phyloP scores from a whole-genome alignment of 164 flowering plant species.

The Nymphaea colorata region DNA sequence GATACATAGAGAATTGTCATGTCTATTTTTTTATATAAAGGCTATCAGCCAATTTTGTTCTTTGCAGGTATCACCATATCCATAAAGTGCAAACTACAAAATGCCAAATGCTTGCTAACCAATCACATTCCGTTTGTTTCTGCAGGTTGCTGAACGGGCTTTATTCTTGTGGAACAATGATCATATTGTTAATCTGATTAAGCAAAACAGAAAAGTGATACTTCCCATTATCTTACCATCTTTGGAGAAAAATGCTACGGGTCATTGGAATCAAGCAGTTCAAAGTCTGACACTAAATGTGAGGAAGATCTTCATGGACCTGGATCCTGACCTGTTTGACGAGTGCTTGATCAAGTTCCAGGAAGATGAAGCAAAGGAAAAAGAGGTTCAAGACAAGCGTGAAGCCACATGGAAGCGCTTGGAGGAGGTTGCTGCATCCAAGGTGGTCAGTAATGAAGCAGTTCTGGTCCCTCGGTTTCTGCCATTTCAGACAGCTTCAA shows the following conservation, averaged over 20 bases:
- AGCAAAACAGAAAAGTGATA: constrained; percentile 50
- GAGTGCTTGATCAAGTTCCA: constrained; percentile 53
- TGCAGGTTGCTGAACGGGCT: constrained; percentile 79
- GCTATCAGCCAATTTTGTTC: too few relatives aligned
- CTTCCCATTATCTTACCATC: constrained; percentile 68
- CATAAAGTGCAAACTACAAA: too few relatives aligned
- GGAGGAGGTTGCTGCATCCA: constrained; percentile 56
- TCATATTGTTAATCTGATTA: constrained; percentile 59
- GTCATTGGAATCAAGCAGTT: constrained; percentile 82
- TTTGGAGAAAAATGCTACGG: constrained; percentile 49
- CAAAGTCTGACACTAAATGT: constrained; percentile 62
- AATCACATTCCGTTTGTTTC: neutral
- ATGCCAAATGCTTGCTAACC: neutral
- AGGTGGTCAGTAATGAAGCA: constrained; percentile 35
- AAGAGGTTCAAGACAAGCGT: constrained; percentile 31
- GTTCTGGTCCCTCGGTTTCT: constrained; percentile 25
- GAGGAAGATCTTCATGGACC: constrained; percentile 63
- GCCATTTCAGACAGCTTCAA: constrained; percentile 8
- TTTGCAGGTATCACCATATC: too few relatives aligned
- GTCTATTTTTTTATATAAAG: too few relatives aligned
- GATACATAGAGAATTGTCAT: too few relatives aligned
- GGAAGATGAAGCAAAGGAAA: constrained; percentile 43
- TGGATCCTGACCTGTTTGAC: constrained; percentile 52
- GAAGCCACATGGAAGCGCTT: constrained; percentile 57
- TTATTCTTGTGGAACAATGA: constrained; percentile 75